Base-by-base conservation (phyloP, 768 basidiomycete species). In the Tricholoma terreum region DNA sequence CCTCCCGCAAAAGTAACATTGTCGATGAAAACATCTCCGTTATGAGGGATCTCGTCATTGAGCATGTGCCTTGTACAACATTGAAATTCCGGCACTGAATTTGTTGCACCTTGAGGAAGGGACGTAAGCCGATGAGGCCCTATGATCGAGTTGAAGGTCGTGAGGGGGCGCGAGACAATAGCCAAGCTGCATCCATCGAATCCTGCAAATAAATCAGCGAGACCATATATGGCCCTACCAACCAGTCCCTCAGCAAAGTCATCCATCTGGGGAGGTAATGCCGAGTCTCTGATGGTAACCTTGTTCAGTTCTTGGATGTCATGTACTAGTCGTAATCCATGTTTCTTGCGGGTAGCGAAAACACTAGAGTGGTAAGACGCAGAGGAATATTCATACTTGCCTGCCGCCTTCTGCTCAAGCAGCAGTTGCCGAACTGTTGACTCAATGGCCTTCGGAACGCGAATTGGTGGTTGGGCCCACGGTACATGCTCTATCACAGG, bases 71-170 rank as follows among this genome's bases (percentile, higher is more conserved):
- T 35, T 0, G 56, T 54, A 46, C 65, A 63, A 4, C 59, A 19
- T 24, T 76, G 71, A 51, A 75, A 77, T 31, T 76, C 71, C 0
- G 69, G 69, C 0, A 73, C 61, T 0, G 65, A 62, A 40, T 76
- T 76, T 5, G 73, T 73, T 33, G 62, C 67, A 0, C 75, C 76
- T 67, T 72, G 71, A 0, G 71, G 71, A 0, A 77, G 48, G 0
- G 62, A 61, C 0, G 58, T 61, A 0, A 71, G 63, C 0, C 65
- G 63, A 3, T 63, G 34, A 0, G 68, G 58, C 0, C 73, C 70
- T 3, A 66, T 46, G 0, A 69, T 65, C 0, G 62, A 66, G 49
- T 67, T 60, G 52, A 75, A 77, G 0, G 67, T 71, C 0, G 73
- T 75, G 0, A 77, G 43, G 6, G 22, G 43, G 4, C 22, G 43